Conservation (phyloP, 2,329 filamentous ascomycete species). For the Colletotrichum plurivorum region DNA sequence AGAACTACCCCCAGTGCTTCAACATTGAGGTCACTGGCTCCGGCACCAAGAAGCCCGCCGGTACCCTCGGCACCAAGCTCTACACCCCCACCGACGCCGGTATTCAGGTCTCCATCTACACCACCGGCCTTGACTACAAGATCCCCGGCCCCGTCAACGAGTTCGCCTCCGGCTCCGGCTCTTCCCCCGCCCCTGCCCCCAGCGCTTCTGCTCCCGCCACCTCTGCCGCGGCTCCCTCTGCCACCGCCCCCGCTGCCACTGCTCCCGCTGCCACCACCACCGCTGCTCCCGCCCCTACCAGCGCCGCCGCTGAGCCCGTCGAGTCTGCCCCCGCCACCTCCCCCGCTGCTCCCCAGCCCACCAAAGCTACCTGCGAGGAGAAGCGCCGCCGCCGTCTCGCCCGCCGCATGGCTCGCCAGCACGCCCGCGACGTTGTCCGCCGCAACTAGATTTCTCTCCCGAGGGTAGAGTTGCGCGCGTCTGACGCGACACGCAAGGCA, state of each 20-base stretch:
- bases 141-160: conserved; percentile 49
- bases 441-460: conserved; percentile 6
- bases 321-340: conserved; percentile 6
- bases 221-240: conserved; percentile 38
- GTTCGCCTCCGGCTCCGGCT: conserved; percentile 30
- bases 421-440: conserved; percentile 37
- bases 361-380: conserved; percentile 30
- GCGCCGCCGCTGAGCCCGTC: conserved; percentile 1
- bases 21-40: conserved; percentile 62
- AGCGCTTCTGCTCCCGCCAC: conserved; percentile 43
- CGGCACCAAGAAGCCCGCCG: conserved; percentile 47
- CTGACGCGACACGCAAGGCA: conserved; percentile 8
- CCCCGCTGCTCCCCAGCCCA: conserved; percentile 35
- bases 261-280: conserved; percentile 16
- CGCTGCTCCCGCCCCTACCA: not conserved
- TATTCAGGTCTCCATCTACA: conserved; percentile 54
- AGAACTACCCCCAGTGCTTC: conserved; percentile 68
- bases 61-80: conserved; percentile 52
- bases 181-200: conserved; percentile 41
- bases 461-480: not conserved
- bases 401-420: conserved; percentile 39
- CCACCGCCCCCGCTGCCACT: conserved; percentile 32
- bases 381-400: conserved; percentile 40
- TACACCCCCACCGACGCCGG: conserved; percentile 53
- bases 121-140: conserved; percentile 45